Conservation (phyloP, 805 yeast genomes). For the Lachancea sp. region DNA sequence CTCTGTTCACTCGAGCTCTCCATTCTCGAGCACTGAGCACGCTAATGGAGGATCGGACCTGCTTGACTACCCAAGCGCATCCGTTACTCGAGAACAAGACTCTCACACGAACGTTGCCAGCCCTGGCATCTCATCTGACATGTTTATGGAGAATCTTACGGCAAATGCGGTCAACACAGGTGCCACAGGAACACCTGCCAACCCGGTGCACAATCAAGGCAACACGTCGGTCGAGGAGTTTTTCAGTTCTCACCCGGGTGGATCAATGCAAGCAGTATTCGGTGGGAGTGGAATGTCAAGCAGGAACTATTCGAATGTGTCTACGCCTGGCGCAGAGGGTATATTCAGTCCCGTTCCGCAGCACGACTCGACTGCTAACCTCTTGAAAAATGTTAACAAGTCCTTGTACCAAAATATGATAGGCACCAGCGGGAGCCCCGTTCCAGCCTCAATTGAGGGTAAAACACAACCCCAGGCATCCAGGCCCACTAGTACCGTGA, state of each 20-base stretch:
- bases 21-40: conserved; percentile 11
- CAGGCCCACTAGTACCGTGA: conserved; percentile 23
- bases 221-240: conserved; percentile 48
- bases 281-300: conserved; percentile 8
- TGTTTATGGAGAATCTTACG: conserved; percentile 32
- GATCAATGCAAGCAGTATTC: conserved; percentile 4
- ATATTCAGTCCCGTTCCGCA: conserved; percentile 6
- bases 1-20: conserved; percentile 23
- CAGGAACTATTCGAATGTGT: conserved; percentile 8
- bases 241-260: conserved; percentile 33
- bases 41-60: neutral
- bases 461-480: conserved; percentile 9
- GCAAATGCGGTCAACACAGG: conserved; percentile 30
- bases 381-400: conserved; percentile 26
- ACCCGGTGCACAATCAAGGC: conserved; percentile 20
- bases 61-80: neutral
- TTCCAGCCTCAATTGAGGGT: conserved; percentile 20
- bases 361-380: conserved; percentile 22
- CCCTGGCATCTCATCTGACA: conserved; percentile 25
- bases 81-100: neutral
- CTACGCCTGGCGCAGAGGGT: conserved; percentile 10
- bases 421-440: conserved; percentile 11
- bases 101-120: conserved; percentile 7
- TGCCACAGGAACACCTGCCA: conserved; percentile 17
- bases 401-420: conserved; percentile 23